phyloP scores from a whole-genome alignment of 306 rosid genomes.

The Casuarina glauca region DNA sequence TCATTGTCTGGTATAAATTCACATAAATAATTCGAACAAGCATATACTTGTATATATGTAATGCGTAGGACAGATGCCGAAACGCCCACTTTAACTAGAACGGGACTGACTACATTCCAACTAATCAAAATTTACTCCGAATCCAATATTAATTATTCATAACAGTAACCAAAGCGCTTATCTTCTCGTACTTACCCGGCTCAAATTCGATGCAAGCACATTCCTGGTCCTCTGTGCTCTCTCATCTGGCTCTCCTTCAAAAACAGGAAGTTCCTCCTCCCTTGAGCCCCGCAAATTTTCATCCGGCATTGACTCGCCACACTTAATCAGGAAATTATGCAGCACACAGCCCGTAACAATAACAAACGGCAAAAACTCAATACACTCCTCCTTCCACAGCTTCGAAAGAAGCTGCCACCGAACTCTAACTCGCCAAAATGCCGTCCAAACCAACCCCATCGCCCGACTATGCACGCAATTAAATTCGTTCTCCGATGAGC shows the following conservation, averaged over 20 bases:
- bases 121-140: conserved; percentile 13
- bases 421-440: conserved; percentile 50
- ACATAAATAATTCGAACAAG: not conserved
- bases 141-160: conserved; percentile 1
- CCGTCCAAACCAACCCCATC: conserved; percentile 50
- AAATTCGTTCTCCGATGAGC: conserved; percentile 51
- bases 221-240: conserved; percentile 63
- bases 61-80: not conserved
- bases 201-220: conserved; percentile 67
- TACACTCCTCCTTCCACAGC: conserved; percentile 68
- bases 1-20: conserved; percentile 1
- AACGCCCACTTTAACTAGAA: not conserved
- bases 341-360: conserved; percentile 68
- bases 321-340: conserved; percentile 74
- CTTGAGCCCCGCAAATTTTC: conserved; percentile 27
- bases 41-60: not conserved
- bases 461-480: conserved; percentile 53
- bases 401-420: conserved; percentile 67
- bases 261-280: conserved; percentile 40
- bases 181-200: conserved; percentile 54
- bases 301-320: conserved; percentile 44
- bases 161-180: conserved; percentile 28
- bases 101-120: conserved; percentile 2
- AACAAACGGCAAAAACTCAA: conserved; percentile 67
- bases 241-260: conserved; percentile 53